These are phyloP conservation scores for Bipolaris sorokiniana DNA, from an alignment of 2,329 filamentous ascomycete genomes.

Conservation along the genomic window DNA sequence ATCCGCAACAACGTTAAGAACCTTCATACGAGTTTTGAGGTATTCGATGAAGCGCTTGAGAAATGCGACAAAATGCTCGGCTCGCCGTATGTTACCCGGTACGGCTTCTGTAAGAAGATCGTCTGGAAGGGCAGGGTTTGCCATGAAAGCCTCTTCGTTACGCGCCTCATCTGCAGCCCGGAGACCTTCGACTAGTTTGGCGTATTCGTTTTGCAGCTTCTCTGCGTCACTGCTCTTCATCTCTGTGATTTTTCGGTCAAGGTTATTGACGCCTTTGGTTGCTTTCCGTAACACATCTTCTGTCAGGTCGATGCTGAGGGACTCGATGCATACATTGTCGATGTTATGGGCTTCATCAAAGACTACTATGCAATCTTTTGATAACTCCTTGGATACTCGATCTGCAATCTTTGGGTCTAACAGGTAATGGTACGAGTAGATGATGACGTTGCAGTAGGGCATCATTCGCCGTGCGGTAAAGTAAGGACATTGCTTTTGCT, in stretches of 20 bases:
- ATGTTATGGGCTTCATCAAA: constrained; percentile 99
- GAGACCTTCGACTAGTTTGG: constrained; percentile 91
- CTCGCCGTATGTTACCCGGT: constrained; percentile 92
- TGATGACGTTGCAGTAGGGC: constrained; percentile 99
- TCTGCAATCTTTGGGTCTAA: constrained; percentile 98
- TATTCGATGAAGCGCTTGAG: constrained; percentile 98
- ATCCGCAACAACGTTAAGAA: constrained; percentile 95
- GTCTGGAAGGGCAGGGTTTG: constrained; percentile 91
- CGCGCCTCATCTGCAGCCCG: constrained; percentile 86
- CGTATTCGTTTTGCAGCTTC: constrained; percentile 92
- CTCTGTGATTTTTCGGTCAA: constrained; percentile 88
- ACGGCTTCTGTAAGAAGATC: constrained; percentile 95
- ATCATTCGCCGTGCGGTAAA: constrained; percentile 98
- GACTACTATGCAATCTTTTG: constrained; percentile 97
- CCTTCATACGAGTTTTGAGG: constrained; percentile 97
- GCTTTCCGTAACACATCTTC: constrained; percentile 93
- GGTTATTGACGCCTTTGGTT: constrained; percentile 84
- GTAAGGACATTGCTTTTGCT: constrained; percentile 97
- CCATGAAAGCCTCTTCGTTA: constrained; percentile 95
- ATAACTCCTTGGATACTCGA: constrained; percentile 90
- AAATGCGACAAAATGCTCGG: constrained; percentile 95
- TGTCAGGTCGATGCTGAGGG: constrained; percentile 93
- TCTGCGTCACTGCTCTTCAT: constrained; percentile 96
- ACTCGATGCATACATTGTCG: constrained; percentile 98
- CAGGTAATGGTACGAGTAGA: constrained; percentile 98